Percentiles rank a stretch among this genome's conserved stretches.
Conservation (phyloP, 2,329 filamentous ascomycete species). For the Grosmannia serpens region DNA sequence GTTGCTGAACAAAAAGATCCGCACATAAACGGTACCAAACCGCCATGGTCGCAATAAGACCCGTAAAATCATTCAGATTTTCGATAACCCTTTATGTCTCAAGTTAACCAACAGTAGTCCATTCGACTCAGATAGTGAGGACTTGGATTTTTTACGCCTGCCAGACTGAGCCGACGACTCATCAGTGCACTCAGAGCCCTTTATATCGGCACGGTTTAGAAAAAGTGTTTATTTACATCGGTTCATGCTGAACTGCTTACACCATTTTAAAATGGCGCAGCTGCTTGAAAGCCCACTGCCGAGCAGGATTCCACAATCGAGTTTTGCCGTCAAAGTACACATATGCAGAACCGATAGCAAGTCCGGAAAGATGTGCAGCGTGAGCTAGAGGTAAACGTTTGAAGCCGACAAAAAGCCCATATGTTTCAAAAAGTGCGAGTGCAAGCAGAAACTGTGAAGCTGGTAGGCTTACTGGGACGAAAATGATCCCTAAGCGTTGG, state of each 20-base stretch:
- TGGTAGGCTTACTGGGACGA: constrained; percentile 12
- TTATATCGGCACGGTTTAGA: too few species aligned
- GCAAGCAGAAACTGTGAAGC: constrained; percentile 11
- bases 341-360: constrained; percentile 14
- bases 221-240: too few species aligned
- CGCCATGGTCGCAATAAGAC: too few species aligned
- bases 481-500: constrained; percentile 10
- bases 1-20: too few species aligned
- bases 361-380: constrained; percentile 14
- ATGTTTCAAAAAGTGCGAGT: constrained; percentile 13
- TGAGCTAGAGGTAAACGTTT: constrained; percentile 12
- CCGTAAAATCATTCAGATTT: too few species aligned
- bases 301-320: constrained; percentile 12
- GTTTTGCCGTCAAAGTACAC: constrained; percentile 10
- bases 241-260: background rate
- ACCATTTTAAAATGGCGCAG: constrained; percentile 4
- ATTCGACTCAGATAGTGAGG: too few species aligned
- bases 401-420: constrained; percentile 15
- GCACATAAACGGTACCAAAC: too few species aligned
- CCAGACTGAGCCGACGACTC: too few species aligned
- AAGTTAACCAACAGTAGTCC: too few species aligned
- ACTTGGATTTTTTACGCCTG: too few species aligned
- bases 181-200: too few species aligned
- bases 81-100: too few species aligned
- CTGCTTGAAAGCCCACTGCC: constrained; percentile 9